Percentiles rank a stretch among this genome's conserved stretches.
Evolutionary conservation across 2,329 filamentous ascomycete species (phyloP).

Genomic region (Ophiostoma montium): DNA sequence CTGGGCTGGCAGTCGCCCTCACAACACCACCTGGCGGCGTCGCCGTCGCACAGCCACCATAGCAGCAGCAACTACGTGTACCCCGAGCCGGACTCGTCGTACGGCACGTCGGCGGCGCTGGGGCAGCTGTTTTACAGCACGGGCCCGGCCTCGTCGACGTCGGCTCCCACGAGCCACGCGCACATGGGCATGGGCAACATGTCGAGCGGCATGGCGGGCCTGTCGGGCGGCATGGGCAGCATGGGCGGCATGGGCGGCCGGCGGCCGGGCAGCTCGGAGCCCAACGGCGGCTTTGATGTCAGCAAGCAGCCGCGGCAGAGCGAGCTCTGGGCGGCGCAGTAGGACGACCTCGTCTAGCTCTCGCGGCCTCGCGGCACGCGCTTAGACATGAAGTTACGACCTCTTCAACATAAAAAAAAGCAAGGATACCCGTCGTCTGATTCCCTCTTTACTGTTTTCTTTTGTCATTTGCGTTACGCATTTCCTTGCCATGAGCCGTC

Average conservation of each 20-base stretch:
- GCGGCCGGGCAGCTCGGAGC: slow-evolving; percentile 62
- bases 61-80: slow-evolving; percentile 47
- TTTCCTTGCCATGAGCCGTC: too few relatives aligned
- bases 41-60: slow-evolving; percentile 7
- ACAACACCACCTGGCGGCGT: slow-evolving; percentile 18
- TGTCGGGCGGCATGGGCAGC: background rate
- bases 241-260: slow-evolving; percentile 37
- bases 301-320: slow-evolving; percentile 34
- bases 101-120: slow-evolving; percentile 43
- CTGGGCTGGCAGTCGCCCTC: slow-evolving; percentile 80
- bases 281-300: slow-evolving; percentile 18
- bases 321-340: slow-evolving; percentile 41
- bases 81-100: slow-evolving; percentile 60
- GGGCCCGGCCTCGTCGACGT: slow-evolving; percentile 27
- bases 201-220: background rate
- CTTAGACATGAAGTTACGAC: background rate
- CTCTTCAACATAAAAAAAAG: background rate
- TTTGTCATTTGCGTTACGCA: background rate
- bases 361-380: background rate
- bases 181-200: background rate
- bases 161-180: background rate
- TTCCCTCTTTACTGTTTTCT: background rate
- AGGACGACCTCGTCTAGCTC: slow-evolving; percentile 6
- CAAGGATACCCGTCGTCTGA: slow-evolving; percentile 1
- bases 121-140: slow-evolving; percentile 57